These are phyloP conservation scores for Hippophae rhamnoides DNA, from an alignment of 306 rosid species.

Conservation along the genomic window DNA sequence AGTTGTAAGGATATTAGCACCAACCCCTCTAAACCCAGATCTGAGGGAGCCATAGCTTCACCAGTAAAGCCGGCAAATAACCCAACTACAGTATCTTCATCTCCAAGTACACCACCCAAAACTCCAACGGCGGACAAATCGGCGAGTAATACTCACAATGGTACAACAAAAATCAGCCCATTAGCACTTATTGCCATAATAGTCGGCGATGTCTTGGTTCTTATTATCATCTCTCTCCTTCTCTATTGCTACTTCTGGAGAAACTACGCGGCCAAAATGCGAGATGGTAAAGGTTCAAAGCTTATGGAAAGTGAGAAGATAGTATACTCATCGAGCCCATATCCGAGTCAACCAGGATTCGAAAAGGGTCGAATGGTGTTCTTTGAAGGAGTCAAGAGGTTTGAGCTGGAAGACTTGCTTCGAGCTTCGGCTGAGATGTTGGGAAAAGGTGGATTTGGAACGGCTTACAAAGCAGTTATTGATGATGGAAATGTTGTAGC, in stretches of 20 bases:
- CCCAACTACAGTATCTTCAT: constrained; percentile 44
- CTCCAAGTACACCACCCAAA: constrained; percentile 54
- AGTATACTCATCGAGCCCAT: constrained; percentile 77
- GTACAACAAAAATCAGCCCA: constrained; percentile 31
- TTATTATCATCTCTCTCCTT: constrained; percentile 43
- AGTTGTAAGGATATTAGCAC: constrained; percentile 23
- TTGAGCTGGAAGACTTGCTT: constrained; percentile 72
- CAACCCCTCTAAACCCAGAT: constrained; percentile 64
- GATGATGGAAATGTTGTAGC: constrained; percentile 81
- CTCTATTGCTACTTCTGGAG: constrained; percentile 69
- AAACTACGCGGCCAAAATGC: constrained; percentile 26
- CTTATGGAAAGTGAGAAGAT: constrained; percentile 59
- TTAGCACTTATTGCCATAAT: constrained; percentile 50
- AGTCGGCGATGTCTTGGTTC: constrained; percentile 49
- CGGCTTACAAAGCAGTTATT: constrained; percentile 74
- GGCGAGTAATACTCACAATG: constrained; percentile 5
- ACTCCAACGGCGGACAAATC: constrained; percentile 16
- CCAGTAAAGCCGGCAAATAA: constrained; percentile 33
- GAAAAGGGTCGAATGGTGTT: constrained; percentile 69
- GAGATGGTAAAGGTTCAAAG: constrained; percentile 42
- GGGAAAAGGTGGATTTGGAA: constrained; percentile 81
- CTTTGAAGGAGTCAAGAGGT: constrained; percentile 61
- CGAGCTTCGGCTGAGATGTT: constrained; percentile 88
- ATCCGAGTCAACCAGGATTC: constrained; percentile 46
- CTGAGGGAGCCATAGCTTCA: constrained; percentile 63